Base-by-base conservation (phyloP, 345 rosid species). In the Gossypium arboreum region DNA sequence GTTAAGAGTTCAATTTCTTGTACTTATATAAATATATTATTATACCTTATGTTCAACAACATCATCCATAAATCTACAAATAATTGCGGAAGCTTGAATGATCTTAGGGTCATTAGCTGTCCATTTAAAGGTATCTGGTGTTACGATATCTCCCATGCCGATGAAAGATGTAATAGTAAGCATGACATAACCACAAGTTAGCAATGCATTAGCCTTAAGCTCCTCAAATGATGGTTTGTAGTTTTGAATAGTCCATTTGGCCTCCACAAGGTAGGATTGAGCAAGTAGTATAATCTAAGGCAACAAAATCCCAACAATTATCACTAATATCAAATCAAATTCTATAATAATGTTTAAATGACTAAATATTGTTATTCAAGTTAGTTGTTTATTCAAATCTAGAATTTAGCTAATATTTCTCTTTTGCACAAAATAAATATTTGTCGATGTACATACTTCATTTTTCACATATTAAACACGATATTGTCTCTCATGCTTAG, bases 11-110 rank as follows among this genome's bases (percentile, higher is more conserved):
- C 9, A 13, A 15, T 61, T 61, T 24, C 16, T 61, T 61, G 7
- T 61, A 2, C 17, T 51, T 3, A 51, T 13, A 51, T 51, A 51
- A 6, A 52, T 1, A 52, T 52, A 13, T 55, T n/a, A 67, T 0
- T 25, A 48, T 68, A 73, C 76, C 67, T 73, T 61, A 17, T 62
- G 60, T 20, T 76, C 70, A 2, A 68, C 72, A 15, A 83, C 39
- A 12, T 83, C 88, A 54, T 77, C 76, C 80, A 81, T 83, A 60
- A 85, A 77, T 17, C 84, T 71, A 24, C 81, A 70, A 18, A 79
- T 70, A 13, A 51, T n/a, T 10, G 71, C 2, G 7, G 78, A 25
- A 20, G 82, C 81, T 69, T 4, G 72, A 3, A 81, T 18, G 1
- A 74, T 76, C 39, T 83, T 83, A 8, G 83, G 79, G 3, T 57